Evolutionary conservation across 2,329 filamentous ascomycete species (phyloP), one percentile per base, ranked within the genome.

Genomic region (Aspergillus hortae): DNA sequence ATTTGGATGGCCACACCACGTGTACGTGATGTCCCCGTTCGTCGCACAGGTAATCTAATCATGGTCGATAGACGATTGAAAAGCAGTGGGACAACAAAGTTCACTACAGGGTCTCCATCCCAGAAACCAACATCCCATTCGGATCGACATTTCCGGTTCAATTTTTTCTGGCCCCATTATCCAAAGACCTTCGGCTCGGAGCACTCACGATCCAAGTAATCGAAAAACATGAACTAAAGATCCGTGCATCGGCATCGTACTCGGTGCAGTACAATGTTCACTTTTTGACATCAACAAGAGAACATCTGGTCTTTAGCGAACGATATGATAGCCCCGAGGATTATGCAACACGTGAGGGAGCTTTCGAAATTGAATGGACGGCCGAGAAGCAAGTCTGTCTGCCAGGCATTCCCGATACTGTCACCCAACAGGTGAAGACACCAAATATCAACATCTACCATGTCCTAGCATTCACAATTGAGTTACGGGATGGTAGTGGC

Each of bases 101-200:
- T 1, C 54, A 59, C 40, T 63, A 62, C 32, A 38, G 44, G 19
- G 30, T 63, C 11, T 62, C 61, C 5, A 56, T 63, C 3, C 51
- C 54, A 2, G 50, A 57, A 10, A 42, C 43, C 5, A 56, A 56
- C 10, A 54, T 63, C 35, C 61, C 58, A 0, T 59, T 62, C 15
- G 61, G 56, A 12, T 57, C 53, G 15, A 56, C 45, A 25, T 61
- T 63, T 14, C 52, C 60, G 1, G 47, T 62, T 4, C 47, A 61
- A 17, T 57, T 54, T n/a, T 56, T 51, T 44, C 41, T 63, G 38
- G 53, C 55, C 1, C 56, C 60, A 7, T 32, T 61, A 4, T 44
- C 47, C 4, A 58, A 61, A 21, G 46, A 36, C 4, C 17, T 52
- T 9, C 52, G 42, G 11, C 44, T 61, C 6, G 23, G 27, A 4